Base-by-base conservation (phyloP, 1,284 basidiomycete genomes). In the Pseudozyma tsukubaensis region DNA sequence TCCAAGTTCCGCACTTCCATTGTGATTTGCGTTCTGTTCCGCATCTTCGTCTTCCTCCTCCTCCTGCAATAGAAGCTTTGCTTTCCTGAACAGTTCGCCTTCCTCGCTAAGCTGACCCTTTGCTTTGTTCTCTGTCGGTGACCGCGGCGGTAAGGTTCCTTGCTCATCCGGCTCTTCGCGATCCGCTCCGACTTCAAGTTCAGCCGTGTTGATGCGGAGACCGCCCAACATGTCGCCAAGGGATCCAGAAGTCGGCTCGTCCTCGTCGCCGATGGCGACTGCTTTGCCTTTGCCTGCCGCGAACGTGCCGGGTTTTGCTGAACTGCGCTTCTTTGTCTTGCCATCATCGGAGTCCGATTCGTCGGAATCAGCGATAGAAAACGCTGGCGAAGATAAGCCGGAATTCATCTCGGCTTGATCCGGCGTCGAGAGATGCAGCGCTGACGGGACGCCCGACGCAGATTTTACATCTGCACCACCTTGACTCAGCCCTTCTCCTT, bases 41-140 rank as follows among this genome's bases (percentile, higher is more conserved):
- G 39, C 35, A 5, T 43, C 55, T 12, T 50, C 53, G n/a, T 60
- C 66, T 9, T 61, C 58, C 6, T 70, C 66, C 24, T 48, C 39
- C 6, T 47, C 49, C 36, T 53, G 47, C 50, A 65, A 45, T 76
- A 68, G 6, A 75, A 39, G 0, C 63, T 48, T 56, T 5, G 82
- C 80, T 35, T 65, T 72, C 1, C 82, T 59, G 57, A 83, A 83
- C 12, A 83, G 52, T 40, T 76, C 77, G 14, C 70, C 77, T 36
- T 83, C 82, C 56, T 83, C 82, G 36, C 61, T 72, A 12, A 81
- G 44, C 57, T 79, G 78, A 1, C 72, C 78, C n/a, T 68, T 65
- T 2, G 77, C 80, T 11, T 61, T 24, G 19, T 61, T 50, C 10
- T 76, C 78, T 3, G 59, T 59, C 4, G 76, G 64, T 18, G 69